Conservation (phyloP, 805 yeast species). For the Candida methanosorbosa region DNA sequence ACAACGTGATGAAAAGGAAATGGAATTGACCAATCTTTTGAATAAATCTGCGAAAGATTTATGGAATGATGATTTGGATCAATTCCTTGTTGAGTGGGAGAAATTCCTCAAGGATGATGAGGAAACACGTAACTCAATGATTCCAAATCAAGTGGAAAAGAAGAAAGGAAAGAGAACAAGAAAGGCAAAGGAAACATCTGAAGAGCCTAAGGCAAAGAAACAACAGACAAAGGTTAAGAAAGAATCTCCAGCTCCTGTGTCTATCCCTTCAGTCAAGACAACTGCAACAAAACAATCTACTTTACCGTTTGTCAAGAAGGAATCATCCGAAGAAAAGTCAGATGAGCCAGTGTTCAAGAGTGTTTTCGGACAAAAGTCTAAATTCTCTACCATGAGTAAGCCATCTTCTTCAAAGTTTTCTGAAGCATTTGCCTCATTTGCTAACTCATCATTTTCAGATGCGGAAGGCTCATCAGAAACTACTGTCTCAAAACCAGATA, state of each 20-base stretch:
- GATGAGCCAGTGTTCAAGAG: conserved; percentile 20
- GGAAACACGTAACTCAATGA: conserved; percentile 42
- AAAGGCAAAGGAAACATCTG: conserved; percentile 8
- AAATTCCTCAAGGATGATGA: conserved; percentile 60
- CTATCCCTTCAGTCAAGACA: conserved; percentile 3
- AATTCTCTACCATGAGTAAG: conserved; percentile 17
- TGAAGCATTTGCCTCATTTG: conserved; percentile 13
- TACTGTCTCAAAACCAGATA: too few relatives aligned
- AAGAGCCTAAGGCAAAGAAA: conserved; percentile 11
- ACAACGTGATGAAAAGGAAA: conserved; percentile 66
- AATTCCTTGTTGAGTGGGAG: conserved; percentile 58
- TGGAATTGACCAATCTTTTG: conserved; percentile 58
- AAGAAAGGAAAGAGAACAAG: conserved; percentile 26
- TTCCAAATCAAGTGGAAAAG: conserved; percentile 35
- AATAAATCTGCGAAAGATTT: conserved; percentile 73
- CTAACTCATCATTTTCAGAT: too few relatives aligned
- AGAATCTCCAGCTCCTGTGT: conserved; percentile 1
- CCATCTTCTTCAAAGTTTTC: conserved; percentile 11
- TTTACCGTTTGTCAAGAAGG: conserved; percentile 4
- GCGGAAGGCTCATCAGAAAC: too few relatives aligned
- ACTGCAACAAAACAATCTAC: conserved; percentile 9
- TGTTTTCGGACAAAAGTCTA: conserved; percentile 22
- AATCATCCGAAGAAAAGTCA: conserved; percentile 7
- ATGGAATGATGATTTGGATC: conserved; percentile 81
- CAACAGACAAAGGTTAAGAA: conserved; percentile 11